A percentile compares a stretch with the other conserved stretches of the same genome.
Conservation (phyloP, 2,329 filamentous ascomycete species). For the Verticillium nubilum region DNA sequence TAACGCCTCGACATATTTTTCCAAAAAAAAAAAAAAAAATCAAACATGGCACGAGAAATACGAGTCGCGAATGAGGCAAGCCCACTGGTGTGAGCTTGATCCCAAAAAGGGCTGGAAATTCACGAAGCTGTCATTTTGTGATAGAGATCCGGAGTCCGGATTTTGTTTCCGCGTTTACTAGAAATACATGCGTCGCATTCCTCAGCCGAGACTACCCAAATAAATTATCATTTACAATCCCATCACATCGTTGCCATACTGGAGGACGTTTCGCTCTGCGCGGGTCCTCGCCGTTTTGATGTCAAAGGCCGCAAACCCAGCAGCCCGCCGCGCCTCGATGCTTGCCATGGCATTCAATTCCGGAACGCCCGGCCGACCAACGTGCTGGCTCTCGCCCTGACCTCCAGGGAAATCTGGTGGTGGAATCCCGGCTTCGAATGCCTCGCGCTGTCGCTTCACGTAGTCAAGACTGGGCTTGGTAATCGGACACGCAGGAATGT, state of each 20-base stretch:
- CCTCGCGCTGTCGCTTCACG: conserved; percentile 62
- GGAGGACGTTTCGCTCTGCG: background rate
- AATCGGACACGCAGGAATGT: conserved; percentile 81
- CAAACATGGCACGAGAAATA: background rate
- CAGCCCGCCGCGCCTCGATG: conserved; percentile 30
- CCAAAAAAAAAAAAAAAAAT: too few relatives aligned
- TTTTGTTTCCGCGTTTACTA: background rate
- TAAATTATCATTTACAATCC: background rate
- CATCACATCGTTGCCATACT: background rate
- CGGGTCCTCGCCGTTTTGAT: background rate
- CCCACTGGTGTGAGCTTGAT: background rate
- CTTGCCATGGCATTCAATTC: conserved; percentile 26
- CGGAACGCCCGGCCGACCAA: conserved; percentile 37
- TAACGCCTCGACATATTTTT: too few relatives aligned
- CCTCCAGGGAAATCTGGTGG: conserved; percentile 69
- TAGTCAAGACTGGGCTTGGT: conserved; percentile 71
- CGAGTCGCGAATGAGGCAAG: background rate
- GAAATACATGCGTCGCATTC: background rate
- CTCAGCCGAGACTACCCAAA: too few relatives aligned
- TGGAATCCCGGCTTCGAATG: conserved; percentile 63
- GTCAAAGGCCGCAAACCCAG: conserved; percentile 25
- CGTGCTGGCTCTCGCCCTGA: conserved; percentile 55
- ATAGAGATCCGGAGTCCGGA: background rate
- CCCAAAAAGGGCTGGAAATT: background rate
- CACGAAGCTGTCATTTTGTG: background rate